These are phyloP conservation scores for Cryptosporidium tyzzeri DNA, from an alignment of 169 alveolate genomes.

Conservation along the genomic window DNA sequence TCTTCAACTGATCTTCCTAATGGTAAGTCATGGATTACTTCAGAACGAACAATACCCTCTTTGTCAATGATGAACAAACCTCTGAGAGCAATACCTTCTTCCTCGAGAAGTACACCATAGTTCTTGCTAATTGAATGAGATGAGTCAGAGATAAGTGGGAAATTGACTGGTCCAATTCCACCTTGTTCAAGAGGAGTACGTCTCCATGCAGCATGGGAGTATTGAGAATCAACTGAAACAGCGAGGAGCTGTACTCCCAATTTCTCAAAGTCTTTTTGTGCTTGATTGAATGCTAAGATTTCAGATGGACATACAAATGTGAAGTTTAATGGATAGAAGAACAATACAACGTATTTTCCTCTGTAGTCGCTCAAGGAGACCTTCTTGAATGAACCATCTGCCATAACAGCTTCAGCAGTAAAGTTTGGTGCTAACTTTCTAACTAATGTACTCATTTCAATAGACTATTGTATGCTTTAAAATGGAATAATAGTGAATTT, in stretches of 20 bases:
- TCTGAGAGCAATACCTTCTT: conserved; percentile 95
- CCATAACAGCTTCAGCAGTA: conserved; percentile 94
- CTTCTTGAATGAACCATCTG: conserved; percentile 91
- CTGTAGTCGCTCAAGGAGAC: conserved; percentile 91
- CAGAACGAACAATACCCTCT: conserved; percentile 95
- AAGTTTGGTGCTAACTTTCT: conserved; percentile 94
- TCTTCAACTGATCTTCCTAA: conserved; percentile 99
- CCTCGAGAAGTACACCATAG: conserved; percentile 94
- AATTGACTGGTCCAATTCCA: conserved; percentile 96
- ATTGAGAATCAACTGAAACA: conserved; percentile 96
- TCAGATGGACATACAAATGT: conserved; percentile 99
- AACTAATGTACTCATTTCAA: conserved; percentile 37
- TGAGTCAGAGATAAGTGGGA: conserved; percentile 94
- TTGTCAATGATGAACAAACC: conserved; percentile 98
- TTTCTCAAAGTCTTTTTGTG: conserved; percentile 93
- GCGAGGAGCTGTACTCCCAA: conserved; percentile 93
- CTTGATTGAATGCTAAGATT: conserved; percentile 94
- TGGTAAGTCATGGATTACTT: conserved; percentile 96
- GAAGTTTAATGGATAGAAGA: conserved; percentile 99
- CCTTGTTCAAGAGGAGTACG: conserved; percentile 95
- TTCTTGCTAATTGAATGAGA: conserved; percentile 90
- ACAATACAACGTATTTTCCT: conserved; percentile 96
- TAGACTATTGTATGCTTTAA: neutral
- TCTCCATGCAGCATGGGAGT: conserved; percentile 96
- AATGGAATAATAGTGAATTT: neutral